Percentiles rank a stretch among this genome's conserved stretches.
Conservation (phyloP, 371 early-diverging fungal genomes). For the Encephalitozoon intestinalis region DNA sequence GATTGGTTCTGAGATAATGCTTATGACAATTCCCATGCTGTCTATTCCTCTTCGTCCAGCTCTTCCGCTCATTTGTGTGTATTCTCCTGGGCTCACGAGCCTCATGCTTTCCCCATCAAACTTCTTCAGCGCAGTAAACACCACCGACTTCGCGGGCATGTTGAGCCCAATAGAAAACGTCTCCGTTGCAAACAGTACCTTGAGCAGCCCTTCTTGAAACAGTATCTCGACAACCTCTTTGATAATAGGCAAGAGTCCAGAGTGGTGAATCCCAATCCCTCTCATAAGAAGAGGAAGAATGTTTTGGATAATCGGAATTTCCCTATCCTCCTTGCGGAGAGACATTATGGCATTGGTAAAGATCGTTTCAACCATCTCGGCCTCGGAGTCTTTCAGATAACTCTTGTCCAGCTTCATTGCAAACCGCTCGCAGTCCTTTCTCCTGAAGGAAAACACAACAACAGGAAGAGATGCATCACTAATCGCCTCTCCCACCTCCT, state of each 20-base stretch:
- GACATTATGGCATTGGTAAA: slow-evolving; percentile 81
- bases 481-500: slow-evolving; percentile 58
- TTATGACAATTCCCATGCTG: slow-evolving; percentile 88
- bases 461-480: slow-evolving; percentile 66
- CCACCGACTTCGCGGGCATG: slow-evolving; percentile 98
- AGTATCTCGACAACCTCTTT: slow-evolving; percentile 98
- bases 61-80: slow-evolving; percentile 73
- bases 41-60: slow-evolving; percentile 69
- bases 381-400: slow-evolving; percentile 78
- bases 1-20: slow-evolving; percentile 70
- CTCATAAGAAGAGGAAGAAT: slow-evolving; percentile 80
- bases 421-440: slow-evolving; percentile 84
- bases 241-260: slow-evolving; percentile 91
- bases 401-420: slow-evolving; percentile 82
- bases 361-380: slow-evolving; percentile 74
- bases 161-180: slow-evolving; percentile 99
- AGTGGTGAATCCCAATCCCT: slow-evolving; percentile 98
- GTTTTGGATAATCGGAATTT: slow-evolving; percentile 81
- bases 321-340: slow-evolving; percentile 80
- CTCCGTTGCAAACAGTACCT: slow-evolving; percentile 98
- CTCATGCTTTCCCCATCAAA: slow-evolving; percentile 82
- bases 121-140: slow-evolving; percentile 90
- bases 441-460: slow-evolving; percentile 94
- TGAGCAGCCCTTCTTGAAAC: slow-evolving; percentile 92
- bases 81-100: slow-evolving; percentile 88